These are phyloP conservation scores for Aureobasidium leucospermi DNA, from an alignment of 2,329 filamentous ascomycete genomes.

Conservation along the genomic window DNA sequence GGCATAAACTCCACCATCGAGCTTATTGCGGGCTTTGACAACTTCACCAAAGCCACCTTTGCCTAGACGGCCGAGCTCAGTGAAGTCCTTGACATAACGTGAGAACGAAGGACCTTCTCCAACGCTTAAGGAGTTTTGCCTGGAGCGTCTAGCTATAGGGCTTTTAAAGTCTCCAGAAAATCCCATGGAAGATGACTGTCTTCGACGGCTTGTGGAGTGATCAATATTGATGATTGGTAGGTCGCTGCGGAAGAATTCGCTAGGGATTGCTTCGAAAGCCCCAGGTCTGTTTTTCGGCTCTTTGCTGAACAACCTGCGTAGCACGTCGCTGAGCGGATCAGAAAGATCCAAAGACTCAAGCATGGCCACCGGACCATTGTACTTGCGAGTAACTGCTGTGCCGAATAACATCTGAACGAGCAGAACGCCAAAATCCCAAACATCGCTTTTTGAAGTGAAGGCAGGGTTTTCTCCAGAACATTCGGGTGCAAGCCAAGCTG, in stretches of 20 bases:
- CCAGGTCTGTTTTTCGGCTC: slow-evolving; percentile 79
- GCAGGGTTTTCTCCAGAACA: slow-evolving; percentile 36
- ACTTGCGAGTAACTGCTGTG: slow-evolving; percentile 64
- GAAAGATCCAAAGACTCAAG: slow-evolving; percentile 67
- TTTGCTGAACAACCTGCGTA: slow-evolving; percentile 75
- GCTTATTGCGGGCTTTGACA: slow-evolving; percentile 87
- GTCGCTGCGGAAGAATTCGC: slow-evolving; percentile 47
- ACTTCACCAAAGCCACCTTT: slow-evolving; percentile 96
- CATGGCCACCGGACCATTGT: slow-evolving; percentile 69
- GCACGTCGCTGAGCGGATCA: slow-evolving; percentile 67
- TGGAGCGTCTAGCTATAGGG: slow-evolving; percentile 23
- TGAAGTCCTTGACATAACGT: slow-evolving; percentile 81
- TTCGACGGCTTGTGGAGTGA: slow-evolving; percentile 2
- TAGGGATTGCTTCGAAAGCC: slow-evolving; percentile 64
- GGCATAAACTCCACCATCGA: slow-evolving; percentile 88
- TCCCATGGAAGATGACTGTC: slow-evolving; percentile 13
- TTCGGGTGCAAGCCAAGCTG: slow-evolving; percentile 27
- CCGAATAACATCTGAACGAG: slow-evolving; percentile 94
- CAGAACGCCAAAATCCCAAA: slow-evolving; percentile 91
- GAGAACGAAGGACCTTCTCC: slow-evolving; percentile 39
- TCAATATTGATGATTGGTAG: slow-evolving; percentile 32
- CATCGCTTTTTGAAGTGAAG: slow-evolving; percentile 67
- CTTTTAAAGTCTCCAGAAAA: slow-evolving; percentile 19
- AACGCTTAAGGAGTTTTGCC: slow-evolving; percentile 26
- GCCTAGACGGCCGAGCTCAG: slow-evolving; percentile 79